These are phyloP conservation scores for Ogataea nakhonphanomensis DNA, from an alignment of 805 yeast genomes.

Conservation along the genomic window DNA sequence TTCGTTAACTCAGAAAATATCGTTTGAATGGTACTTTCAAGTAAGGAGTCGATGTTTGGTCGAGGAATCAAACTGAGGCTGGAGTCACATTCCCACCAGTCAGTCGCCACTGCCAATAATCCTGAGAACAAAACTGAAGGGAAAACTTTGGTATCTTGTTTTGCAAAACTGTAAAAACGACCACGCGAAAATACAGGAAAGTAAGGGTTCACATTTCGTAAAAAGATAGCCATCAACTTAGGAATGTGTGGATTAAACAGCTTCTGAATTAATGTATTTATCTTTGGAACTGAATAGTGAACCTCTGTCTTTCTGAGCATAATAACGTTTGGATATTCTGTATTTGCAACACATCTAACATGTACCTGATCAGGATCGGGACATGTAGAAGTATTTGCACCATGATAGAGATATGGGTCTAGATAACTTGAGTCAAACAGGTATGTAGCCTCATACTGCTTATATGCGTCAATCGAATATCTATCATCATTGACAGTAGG, in stretches of 20 bases:
- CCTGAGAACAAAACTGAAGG: slow-evolving; percentile 14
- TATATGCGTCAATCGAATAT: slow-evolving; percentile 16
- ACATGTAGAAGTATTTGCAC: not conserved
- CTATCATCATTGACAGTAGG: slow-evolving; percentile 2
- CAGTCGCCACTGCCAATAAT: slow-evolving; percentile 11
- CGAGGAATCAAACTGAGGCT: slow-evolving; percentile 12
- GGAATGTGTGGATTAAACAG: slow-evolving; percentile 11
- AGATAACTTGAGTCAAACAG: slow-evolving; percentile 13
- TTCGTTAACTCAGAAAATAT: slow-evolving; percentile 9
- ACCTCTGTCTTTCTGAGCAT: slow-evolving; percentile 5
- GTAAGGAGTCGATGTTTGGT: slow-evolving; percentile 6
- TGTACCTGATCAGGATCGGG: not conserved
- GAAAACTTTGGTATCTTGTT: slow-evolving; percentile 14
- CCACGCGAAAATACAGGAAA: slow-evolving; percentile 20
- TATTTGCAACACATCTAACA: slow-evolving; percentile 4
- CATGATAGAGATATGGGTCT: slow-evolving; percentile 9
- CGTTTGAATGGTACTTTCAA: slow-evolving; percentile 5
- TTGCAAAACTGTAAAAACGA: slow-evolving; percentile 15
- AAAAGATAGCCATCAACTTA: slow-evolving; percentile 12
- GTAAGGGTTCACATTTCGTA: slow-evolving; percentile 15
- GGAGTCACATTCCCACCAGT: slow-evolving; percentile 17
- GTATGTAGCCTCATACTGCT: slow-evolving; percentile 9
- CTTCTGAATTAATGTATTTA: slow-evolving; percentile 4
- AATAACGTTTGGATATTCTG: slow-evolving; percentile 2
- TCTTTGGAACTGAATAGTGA: slow-evolving; percentile 1